Conservation (phyloP, 2,329 filamentous ascomycete genomes). For the Clarireedia monteithiana region DNA sequence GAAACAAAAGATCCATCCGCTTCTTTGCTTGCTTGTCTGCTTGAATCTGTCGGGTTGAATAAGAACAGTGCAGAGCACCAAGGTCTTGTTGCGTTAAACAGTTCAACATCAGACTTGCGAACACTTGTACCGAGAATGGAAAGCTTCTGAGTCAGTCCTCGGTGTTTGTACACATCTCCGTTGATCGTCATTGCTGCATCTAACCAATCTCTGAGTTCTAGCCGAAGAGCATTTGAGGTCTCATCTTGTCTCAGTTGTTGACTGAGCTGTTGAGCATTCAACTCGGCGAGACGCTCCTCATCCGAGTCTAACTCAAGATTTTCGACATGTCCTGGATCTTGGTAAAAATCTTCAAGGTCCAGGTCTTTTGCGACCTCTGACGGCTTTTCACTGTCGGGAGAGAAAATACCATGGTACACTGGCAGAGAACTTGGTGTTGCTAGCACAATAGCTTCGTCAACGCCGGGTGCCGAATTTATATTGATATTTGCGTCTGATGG, state of each 20-base stretch:
- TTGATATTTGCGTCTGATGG: background rate
- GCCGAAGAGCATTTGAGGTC: background rate
- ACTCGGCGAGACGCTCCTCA: background rate
- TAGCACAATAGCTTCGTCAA: background rate
- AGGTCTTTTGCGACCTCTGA: too few species aligned
- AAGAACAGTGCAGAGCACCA: background rate
- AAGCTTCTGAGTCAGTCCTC: background rate
- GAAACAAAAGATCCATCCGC: background rate
- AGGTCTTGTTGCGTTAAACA: background rate
- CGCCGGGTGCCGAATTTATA: background rate
- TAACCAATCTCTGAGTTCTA: background rate
- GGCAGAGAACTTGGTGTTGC: background rate
- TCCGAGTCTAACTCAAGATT: background rate
- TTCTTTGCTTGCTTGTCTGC: too few species aligned
- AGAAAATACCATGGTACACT: background rate
- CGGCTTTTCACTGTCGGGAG: too few species aligned
- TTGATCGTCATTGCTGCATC: background rate
- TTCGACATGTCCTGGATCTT: background rate
- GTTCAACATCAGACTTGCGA: background rate
- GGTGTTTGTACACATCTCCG: background rate
- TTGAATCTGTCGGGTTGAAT: background rate
- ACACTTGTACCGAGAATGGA: background rate
- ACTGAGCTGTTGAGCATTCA: background rate
- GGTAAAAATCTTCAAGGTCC: background rate
- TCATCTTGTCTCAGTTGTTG: background rate